Base-by-base conservation (phyloP, 148 eudicot species). In the Silene uniflora region DNA sequence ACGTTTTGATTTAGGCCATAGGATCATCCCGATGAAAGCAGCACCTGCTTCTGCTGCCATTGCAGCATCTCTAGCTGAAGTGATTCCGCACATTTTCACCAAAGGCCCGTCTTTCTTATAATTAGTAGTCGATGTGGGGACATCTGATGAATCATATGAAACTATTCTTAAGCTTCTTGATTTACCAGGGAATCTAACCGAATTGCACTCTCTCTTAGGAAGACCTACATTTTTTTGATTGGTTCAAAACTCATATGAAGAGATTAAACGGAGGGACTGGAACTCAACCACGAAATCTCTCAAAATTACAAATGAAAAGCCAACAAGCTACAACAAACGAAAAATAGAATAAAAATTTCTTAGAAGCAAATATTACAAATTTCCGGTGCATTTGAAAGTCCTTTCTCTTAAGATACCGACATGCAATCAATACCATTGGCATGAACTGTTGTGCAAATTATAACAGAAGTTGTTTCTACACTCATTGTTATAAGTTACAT, bases 1-100 rank as follows among this genome's bases (percentile, higher is more conserved):
- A 27, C 95, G 94, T 81, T 89, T 96, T n/a, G 98, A 92, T 67
- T 91, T 85, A 8, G 99, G 98, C 99, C 98, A 92, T 19, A 96
- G 11, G 72, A 96, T 96, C 98, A 96, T 92, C 42, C 99, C 99
- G 65, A 96, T 89, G 71, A 90, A 86, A 82, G 87, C 83, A 73
- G 99, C 98, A 79, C 98, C 99, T 24, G 99, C 97, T 85, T 95
- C 85, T 42, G 96, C 96, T 76, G 99, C 98, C 67, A 92, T 62
- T 60, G 92, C 97, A 85, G 99, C 99, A 83, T 92, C 98, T 82
- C 75, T 84, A 81, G 94, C 89, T 76, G 99, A 92, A 55, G 94
- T 92, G 59, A 96, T 88, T 74, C 94, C 99, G 76, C 99, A 92
- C 97, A 96, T 92, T 73, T 96, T 96, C 52, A 96, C 97, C 66